These are phyloP conservation scores for Pseudogymnoascus sp. DNA, from an alignment of 2,329 filamentous ascomycete genomes.

Conservation along the genomic window DNA sequence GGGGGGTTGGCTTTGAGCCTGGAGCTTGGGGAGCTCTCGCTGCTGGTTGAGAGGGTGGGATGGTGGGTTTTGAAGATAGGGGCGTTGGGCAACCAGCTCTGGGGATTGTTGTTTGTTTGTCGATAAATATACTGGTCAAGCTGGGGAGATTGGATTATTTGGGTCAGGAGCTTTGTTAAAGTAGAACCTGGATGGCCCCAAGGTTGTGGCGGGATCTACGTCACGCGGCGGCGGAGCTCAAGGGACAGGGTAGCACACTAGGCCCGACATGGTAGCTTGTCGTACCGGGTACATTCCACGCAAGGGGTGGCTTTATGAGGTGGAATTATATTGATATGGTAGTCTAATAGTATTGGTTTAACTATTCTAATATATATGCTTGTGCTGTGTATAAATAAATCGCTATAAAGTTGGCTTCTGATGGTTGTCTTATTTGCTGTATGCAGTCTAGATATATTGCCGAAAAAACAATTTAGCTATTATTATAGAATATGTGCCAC, in stretches of 20 bases:
- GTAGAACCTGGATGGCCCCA: background rate
- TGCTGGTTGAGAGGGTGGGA: background rate
- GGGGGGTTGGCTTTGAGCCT: background rate
- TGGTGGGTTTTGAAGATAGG: background rate
- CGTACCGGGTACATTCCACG: background rate
- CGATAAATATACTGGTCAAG: background rate
- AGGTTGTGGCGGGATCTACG: constrained; percentile 2
- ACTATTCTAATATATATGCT: background rate
- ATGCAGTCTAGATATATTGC: background rate
- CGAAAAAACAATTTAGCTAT: background rate
- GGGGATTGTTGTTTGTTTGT: background rate
- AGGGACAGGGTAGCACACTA: background rate
- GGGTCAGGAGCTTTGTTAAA: background rate
- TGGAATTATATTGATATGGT: background rate
- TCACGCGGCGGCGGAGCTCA: constrained; percentile 1
- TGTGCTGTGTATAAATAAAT: background rate
- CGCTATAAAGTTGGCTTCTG: background rate
- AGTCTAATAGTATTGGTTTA: background rate
- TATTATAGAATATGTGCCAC: background rate
- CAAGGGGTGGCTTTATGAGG: background rate
- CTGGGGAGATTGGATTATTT: background rate
- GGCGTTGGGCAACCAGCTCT: background rate
- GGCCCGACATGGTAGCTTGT: background rate
- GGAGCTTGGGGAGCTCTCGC: background rate
- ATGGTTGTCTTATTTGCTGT: background rate